Evolutionary conservation across 305 asterid species (phyloP), one percentile per base, ranked within the genome.

Genomic region (Caryopteris hybrid): DNA sequence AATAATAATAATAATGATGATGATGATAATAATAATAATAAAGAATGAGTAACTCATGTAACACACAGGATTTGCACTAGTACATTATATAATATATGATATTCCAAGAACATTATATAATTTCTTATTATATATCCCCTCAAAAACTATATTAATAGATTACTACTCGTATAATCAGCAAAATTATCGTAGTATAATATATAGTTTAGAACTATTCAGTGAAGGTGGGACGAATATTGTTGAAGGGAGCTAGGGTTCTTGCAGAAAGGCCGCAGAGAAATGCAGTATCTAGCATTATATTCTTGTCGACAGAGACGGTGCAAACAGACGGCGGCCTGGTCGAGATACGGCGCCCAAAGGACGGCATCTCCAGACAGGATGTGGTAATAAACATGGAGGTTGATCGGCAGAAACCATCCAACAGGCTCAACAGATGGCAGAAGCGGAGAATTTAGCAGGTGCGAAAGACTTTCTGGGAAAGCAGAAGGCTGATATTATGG

Each of bases 391-490:
- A 71, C 61, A 6, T 83, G 43, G 84, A 78, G 74, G 83, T 83
- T 1, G 88, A 83, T 18, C 45, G 85, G 53, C 82, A 5, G 82
- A 78, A 25, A 36, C 76, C 71, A 80, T 80, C 8, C 25, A 69
- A 27, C 55, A 69, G 47, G 88, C 88, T 36, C 88, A 74, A 42
- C 56, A 56, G 45, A 70, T 80, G 78, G 88, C 88, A 0, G 88
- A 83, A 33, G 20, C 6, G 2, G 88, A 84, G 3, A 54, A 83
- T 29, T 46, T 72, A 2, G 3, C 3, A 0, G 84, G 74, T 0
- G 85, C 88, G 22, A 64, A 14, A 8, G 43, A 64, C 0, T 36
- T 76, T 21, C 61, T 83, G 2, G 73, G 70, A 0, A 31, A 62
- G 62, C 48, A 74, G 64, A 74, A 83, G 36, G 18, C 18, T 0